Evolutionary conservation across 805 yeast species (phyloP).

Genomic region (Ogataea trehaloabstinens): DNA sequence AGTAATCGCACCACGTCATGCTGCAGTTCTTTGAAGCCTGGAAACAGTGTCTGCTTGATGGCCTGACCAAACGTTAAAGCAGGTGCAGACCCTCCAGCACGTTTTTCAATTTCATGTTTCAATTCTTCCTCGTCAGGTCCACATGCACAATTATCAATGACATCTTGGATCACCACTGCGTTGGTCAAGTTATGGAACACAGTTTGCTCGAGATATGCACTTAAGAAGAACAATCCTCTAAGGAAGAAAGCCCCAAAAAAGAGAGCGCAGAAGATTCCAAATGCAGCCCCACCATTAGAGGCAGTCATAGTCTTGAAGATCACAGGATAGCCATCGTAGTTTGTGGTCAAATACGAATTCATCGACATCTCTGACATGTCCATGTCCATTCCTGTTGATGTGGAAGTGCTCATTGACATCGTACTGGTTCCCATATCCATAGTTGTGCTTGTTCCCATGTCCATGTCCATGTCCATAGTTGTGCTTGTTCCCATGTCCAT

Average conservation of each 20-base stretch:
- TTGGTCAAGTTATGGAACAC: constrained; percentile 50
- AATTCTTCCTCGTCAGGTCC: constrained; percentile 28
- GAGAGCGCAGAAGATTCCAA: constrained; percentile 67
- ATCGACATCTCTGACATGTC: constrained; percentile 38
- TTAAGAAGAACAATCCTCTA: constrained; percentile 56
- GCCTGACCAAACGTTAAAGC: constrained; percentile 7
- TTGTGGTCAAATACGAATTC: constrained; percentile 57
- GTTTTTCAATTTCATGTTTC: constrained; percentile 11
- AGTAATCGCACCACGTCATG: constrained; percentile 57
- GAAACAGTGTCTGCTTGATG: constrained; percentile 31
- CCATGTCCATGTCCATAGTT: constrained; percentile 21
- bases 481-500: constrained; percentile 27
- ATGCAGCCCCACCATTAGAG: constrained; percentile 54
- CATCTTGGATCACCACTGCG: constrained; percentile 28
- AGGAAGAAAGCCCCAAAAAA: constrained; percentile 58
- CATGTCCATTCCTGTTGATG: constrained; percentile 17
- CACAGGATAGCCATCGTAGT: constrained; percentile 57
- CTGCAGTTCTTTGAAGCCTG: constrained; percentile 34
- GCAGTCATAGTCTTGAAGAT: constrained; percentile 57
- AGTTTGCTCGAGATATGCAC: constrained; percentile 64
- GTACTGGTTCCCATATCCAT: constrained; percentile 12
- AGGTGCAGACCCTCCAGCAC: constrained; percentile 10
- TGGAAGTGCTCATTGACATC: constrained; percentile 4
- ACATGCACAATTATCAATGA: constrained; percentile 33
- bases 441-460: constrained; percentile 13